phyloP scores from a whole-genome alignment of 257 asterid species.

The Plectranthus barbatus region DNA sequence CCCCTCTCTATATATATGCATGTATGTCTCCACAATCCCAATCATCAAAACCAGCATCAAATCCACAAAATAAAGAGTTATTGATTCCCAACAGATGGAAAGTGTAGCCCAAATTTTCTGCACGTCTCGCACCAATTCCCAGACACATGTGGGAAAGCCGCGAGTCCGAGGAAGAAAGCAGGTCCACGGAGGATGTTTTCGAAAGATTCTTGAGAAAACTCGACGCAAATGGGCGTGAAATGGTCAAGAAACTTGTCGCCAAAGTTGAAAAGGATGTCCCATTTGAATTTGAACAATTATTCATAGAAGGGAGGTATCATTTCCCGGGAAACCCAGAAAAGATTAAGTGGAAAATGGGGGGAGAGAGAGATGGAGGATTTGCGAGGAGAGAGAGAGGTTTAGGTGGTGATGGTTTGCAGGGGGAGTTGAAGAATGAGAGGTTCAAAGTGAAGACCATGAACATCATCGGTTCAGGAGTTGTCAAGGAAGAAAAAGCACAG shows the following conservation, averaged over 20 bases:
- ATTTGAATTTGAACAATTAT: background rate
- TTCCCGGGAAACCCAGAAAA: constrained; percentile 7
- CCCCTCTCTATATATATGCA: too few relatives aligned
- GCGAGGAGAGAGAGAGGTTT: constrained; percentile 13
- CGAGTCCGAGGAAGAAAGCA: too few relatives aligned
- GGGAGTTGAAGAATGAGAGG: constrained; percentile 14
- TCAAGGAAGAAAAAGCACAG: constrained; percentile 16
- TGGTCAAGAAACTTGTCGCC: constrained; percentile 16
- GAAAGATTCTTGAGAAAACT: constrained; percentile 10
- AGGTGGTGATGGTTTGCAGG: background rate
- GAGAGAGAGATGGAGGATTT: background rate
- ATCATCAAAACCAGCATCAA: too few relatives aligned
- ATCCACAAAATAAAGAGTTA: too few relatives aligned
- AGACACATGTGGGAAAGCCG: too few relatives aligned
- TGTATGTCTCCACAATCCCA: too few relatives aligned
- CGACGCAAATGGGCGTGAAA: constrained; percentile 17
- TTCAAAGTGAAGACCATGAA: constrained; percentile 25
- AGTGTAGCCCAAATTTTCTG: too few relatives aligned
- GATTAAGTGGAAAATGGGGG: constrained; percentile 6
- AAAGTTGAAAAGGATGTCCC: constrained; percentile 9
- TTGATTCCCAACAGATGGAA: too few relatives aligned
- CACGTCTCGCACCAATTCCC: too few relatives aligned
- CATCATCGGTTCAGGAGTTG: constrained; percentile 14
- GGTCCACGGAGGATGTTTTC: background rate
- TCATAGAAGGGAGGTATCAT: constrained; percentile 11